Conservation (phyloP, 768 basidiomycete genomes). For the Psilocybe cubensis region DNA sequence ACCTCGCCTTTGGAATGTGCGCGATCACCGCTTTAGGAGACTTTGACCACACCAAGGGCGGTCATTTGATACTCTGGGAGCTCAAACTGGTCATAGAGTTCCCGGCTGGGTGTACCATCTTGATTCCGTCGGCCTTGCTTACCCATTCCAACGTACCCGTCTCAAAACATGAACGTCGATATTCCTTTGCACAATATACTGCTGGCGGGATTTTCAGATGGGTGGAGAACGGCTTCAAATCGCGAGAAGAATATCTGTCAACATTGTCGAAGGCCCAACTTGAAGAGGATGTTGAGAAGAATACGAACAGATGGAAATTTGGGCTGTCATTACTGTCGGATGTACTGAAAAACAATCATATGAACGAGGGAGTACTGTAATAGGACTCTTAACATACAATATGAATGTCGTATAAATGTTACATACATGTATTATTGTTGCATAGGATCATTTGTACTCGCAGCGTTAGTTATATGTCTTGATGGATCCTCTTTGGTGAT, state of each 20-base stretch:
- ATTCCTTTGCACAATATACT: not conserved
- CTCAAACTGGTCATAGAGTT: constrained; percentile 29
- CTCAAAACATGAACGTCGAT: not conserved
- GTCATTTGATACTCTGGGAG: constrained; percentile 34
- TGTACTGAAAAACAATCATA: too few relatives aligned
- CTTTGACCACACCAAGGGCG: constrained; percentile 31
- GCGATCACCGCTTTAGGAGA: constrained; percentile 16
- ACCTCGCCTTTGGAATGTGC: constrained; percentile 36
- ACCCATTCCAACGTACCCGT: not conserved
- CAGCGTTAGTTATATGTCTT: too few relatives aligned
- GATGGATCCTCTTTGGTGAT: too few relatives aligned
- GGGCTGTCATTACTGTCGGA: not conserved
- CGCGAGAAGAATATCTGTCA: not conserved
- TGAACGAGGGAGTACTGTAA: too few relatives aligned
- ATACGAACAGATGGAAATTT: not conserved
- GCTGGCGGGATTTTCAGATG: not conserved
- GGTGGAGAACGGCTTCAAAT: not conserved
- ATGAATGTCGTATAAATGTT: too few relatives aligned
- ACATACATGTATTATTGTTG: too few relatives aligned
- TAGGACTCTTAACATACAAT: too few relatives aligned
- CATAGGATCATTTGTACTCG: too few relatives aligned
- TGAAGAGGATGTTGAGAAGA: not conserved
- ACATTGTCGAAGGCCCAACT: not conserved
- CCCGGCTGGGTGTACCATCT: constrained; percentile 16
- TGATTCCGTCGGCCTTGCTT: constrained; percentile 26